These are phyloP conservation scores for Melastoma candidum DNA, from an alignment of 441 rosid genomes.

Conservation along the genomic window DNA sequence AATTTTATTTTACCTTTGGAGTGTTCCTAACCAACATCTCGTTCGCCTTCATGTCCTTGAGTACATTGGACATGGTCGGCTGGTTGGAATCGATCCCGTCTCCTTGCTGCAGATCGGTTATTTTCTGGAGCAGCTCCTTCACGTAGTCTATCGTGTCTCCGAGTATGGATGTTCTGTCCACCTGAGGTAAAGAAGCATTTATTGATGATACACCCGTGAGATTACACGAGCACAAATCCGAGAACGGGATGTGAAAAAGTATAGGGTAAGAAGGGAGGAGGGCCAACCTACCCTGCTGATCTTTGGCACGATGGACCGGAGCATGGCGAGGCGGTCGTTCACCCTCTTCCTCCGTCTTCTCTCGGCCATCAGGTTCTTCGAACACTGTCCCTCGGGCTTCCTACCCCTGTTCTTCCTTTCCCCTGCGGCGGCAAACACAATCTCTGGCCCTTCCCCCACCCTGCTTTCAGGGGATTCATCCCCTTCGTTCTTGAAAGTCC, in stretches of 20 bases:
- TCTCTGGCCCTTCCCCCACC: too few relatives aligned
- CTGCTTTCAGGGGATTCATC: too few relatives aligned
- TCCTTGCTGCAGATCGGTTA: conserved; percentile 4
- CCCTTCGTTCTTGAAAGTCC: too few relatives aligned
- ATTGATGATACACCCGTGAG: too few relatives aligned
- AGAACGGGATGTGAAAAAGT: too few relatives aligned
- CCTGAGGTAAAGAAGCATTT: conserved; percentile 2
- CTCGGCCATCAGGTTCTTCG: conserved; percentile 19
- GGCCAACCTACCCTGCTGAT: conserved; percentile 10
- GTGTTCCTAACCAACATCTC: conserved; percentile 15
- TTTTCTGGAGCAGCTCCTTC: conserved; percentile 15
- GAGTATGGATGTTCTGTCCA: conserved; percentile 22
- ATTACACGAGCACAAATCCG: too few relatives aligned
- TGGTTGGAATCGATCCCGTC: background rate
- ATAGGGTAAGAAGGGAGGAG: too few relatives aligned
- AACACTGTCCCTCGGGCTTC: conserved; percentile 15
- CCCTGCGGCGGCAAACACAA: background rate
- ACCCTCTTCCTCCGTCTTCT: conserved; percentile 19
- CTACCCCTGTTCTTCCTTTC: conserved; percentile 1
- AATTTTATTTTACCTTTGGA: conserved; percentile 11
- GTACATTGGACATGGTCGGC: conserved; percentile 1
- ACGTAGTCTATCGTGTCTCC: conserved; percentile 23
- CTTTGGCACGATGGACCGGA: conserved; percentile 17
- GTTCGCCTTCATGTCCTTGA: conserved; percentile 8
- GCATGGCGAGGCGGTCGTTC: conserved; percentile 18